phyloP scores from a whole-genome alignment of 306 rosid genomes.

The Sesbania bispinosa region DNA sequence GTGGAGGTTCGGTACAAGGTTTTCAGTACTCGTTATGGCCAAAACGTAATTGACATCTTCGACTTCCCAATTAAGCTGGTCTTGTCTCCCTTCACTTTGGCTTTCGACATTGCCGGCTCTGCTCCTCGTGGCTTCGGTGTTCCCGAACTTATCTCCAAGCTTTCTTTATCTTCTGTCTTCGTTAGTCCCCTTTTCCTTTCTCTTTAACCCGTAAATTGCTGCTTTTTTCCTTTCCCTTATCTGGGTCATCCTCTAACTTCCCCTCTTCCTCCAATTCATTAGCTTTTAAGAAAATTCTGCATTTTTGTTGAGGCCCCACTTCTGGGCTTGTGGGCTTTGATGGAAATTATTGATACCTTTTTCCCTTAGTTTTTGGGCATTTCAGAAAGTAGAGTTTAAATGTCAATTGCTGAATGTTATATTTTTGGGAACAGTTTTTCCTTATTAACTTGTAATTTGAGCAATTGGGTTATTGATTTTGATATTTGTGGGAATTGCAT shows the following conservation, averaged over 20 bases:
- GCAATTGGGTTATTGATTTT: conserved; percentile 6
- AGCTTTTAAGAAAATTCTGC: not conserved
- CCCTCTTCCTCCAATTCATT: not conserved
- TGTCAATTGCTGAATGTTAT: not conserved
- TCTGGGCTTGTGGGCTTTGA: not conserved
- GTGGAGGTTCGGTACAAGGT: conserved; percentile 52
- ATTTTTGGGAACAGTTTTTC: not conserved
- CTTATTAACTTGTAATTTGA: not conserved
- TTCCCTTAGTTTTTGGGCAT: not conserved
- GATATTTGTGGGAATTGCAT: conserved; percentile 15
- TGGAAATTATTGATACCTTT: not conserved
- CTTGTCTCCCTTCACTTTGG: conserved; percentile 73
- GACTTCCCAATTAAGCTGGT: conserved; percentile 77
- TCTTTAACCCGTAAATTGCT: not conserved
- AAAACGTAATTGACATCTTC: conserved; percentile 57
- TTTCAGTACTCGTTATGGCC: conserved; percentile 58
- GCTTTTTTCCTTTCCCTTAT: not conserved
- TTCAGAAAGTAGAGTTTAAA: not conserved
- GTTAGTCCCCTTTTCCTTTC: conserved; percentile 43
- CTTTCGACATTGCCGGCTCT: conserved; percentile 82
- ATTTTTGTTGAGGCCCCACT: not conserved
- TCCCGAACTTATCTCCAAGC: conserved; percentile 89
- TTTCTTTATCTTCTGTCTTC: conserved; percentile 77
- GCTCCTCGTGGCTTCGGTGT: conserved; percentile 96
- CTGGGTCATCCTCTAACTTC: conserved; percentile 3